phyloP scores from a whole-genome alignment of 306 rosid genomes.

The Rubus idaeus region DNA sequence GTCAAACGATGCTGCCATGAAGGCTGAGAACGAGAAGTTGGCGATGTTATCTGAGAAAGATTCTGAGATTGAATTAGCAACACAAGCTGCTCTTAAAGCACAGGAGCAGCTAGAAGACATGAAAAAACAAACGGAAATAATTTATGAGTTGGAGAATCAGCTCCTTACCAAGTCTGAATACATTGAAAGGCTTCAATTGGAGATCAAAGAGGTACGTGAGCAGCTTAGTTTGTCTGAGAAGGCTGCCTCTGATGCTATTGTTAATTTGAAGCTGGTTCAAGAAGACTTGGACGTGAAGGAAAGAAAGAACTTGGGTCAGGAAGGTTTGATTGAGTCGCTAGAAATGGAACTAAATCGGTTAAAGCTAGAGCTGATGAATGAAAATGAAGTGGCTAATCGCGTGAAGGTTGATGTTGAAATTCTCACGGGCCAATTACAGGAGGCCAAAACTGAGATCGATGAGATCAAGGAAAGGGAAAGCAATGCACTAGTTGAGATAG shows the following conservation, averaged over 20 bases:
- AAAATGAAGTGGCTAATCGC: slow-evolving; percentile 42
- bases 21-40: slow-evolving; percentile 44
- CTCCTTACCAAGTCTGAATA: slow-evolving; percentile 18
- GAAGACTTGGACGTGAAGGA: slow-evolving; percentile 42
- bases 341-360: slow-evolving; percentile 43
- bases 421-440: slow-evolving; percentile 37
- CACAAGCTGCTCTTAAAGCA: slow-evolving; percentile 29
- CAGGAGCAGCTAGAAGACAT: slow-evolving; percentile 38
- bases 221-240: slow-evolving; percentile 19
- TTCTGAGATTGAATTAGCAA: slow-evolving; percentile 44
- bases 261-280: slow-evolving; percentile 23
- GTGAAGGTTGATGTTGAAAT: slow-evolving; percentile 39
- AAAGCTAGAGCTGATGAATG: slow-evolving; percentile 32
- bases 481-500: slow-evolving; percentile 50
- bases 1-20: slow-evolving; percentile 37
- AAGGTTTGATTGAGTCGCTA: slow-evolving; percentile 33
- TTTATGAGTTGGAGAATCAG: slow-evolving; percentile 35
- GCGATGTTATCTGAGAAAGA: slow-evolving; percentile 46
- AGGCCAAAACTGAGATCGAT: slow-evolving; percentile 40
- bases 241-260: slow-evolving; percentile 23
- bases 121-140: slow-evolving; percentile 32
- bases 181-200: slow-evolving; percentile 28
- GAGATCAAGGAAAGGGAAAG: slow-evolving; percentile 36
- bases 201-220: slow-evolving; percentile 30
- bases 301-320: slow-evolving; percentile 36